Conservation (phyloP, 768 basidiomycete genomes). For the Cytidiella melzeri region DNA sequence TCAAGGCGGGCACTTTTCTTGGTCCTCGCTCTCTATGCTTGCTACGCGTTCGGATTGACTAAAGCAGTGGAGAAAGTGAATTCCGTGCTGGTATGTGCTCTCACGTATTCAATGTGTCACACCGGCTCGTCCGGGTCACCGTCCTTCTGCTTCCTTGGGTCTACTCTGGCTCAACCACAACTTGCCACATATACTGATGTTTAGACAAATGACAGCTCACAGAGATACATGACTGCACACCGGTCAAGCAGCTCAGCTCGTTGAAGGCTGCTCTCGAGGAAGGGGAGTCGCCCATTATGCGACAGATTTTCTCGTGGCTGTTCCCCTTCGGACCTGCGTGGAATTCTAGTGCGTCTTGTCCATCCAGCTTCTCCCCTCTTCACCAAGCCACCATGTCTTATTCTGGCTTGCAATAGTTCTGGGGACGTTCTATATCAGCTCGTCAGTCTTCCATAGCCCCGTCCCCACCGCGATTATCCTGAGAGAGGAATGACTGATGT, state of each 20-base stretch:
- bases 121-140: neutral
- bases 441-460: constrained; percentile 60
- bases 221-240: constrained; percentile 36
- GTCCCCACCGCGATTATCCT: neutral
- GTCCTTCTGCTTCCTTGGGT: neutral
- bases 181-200: neutral
- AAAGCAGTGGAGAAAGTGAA: constrained; percentile 13
- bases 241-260: constrained; percentile 42
- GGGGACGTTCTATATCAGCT: constrained; percentile 95
- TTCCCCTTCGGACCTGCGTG: constrained; percentile 90
- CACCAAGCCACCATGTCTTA: neutral
- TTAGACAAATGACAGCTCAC: constrained; percentile 29
- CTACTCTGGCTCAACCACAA: neutral
- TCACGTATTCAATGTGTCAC: neutral
- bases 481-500: neutral
- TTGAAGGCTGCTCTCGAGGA: constrained; percentile 60
- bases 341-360: constrained; percentile 54
- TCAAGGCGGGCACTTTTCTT: constrained; percentile 14
- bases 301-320: constrained; percentile 69
- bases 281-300: constrained; percentile 67
- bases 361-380: neutral
- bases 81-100: constrained; percentile 19
- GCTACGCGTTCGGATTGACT: constrained; percentile 12
- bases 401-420: constrained; percentile 40
- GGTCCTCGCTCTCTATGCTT: constrained; percentile 15